Conservation (phyloP, 1,284 basidiomycete genomes). For the Puccinia novopanici region DNA sequence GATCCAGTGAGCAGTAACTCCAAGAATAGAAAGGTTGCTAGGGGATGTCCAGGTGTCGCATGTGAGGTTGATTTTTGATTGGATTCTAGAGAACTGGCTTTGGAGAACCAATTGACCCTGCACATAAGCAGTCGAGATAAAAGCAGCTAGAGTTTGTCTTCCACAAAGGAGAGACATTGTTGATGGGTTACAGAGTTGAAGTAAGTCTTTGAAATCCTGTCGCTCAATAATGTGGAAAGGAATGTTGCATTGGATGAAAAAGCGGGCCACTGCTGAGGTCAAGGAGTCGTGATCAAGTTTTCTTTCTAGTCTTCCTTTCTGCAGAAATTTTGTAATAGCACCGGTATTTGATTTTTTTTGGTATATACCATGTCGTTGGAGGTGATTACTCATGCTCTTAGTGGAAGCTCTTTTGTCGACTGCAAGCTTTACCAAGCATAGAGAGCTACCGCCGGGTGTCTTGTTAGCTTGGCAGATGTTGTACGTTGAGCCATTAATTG, state of each 20-base stretch:
- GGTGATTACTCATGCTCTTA: neutral
- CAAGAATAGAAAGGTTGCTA: neutral
- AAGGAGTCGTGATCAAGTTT: neutral
- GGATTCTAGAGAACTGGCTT: neutral
- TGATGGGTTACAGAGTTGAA: neutral
- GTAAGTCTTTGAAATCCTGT: neutral
- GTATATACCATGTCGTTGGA: neutral
- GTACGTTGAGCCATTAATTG: too few species aligned
- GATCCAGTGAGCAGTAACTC: slow-evolving; percentile 19
- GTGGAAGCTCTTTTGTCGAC: neutral
- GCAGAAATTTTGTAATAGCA: neutral
- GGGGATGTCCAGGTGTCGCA: slow-evolving; percentile 16
- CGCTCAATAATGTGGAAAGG: neutral
- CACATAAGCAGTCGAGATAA: neutral
- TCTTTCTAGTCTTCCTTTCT: neutral
- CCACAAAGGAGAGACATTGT: neutral
- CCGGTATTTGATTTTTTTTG: neutral
- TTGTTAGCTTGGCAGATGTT: neutral
- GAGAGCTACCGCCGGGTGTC: neutral
- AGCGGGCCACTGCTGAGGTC: neutral
- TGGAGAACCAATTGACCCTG: neutral
- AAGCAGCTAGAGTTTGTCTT: neutral
- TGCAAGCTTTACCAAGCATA: neutral
- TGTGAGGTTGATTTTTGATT: neutral
- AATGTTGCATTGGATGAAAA: slow-evolving; percentile 12